Evolutionary conservation across 345 rosid species (phyloP).

Genomic region (Clarkia xantiana): DNA sequence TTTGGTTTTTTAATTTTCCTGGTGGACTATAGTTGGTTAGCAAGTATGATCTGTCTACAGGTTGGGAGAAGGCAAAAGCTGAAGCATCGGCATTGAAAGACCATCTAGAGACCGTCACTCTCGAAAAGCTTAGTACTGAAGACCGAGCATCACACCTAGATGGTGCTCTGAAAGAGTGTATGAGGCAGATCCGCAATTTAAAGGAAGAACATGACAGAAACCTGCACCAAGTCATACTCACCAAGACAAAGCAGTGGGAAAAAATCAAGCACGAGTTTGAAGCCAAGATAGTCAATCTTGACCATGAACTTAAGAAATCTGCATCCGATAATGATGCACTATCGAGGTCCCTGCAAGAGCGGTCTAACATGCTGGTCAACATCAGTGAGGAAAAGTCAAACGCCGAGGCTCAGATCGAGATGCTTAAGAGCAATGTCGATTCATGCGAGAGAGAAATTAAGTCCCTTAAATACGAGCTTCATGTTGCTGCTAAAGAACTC

Average conservation of each 20-base stretch:
- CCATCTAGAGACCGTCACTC: slow-evolving; percentile 4
- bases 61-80: slow-evolving; percentile 13
- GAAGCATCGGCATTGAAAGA: slow-evolving; percentile 9
- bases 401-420: neutral
- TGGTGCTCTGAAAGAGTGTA: slow-evolving; percentile 8
- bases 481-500: slow-evolving; percentile 18
- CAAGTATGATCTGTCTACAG: neutral
- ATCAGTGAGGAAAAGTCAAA: slow-evolving; percentile 2
- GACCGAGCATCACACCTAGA: slow-evolving; percentile 5
- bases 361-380: neutral
- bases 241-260: neutral
- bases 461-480: slow-evolving; percentile 27
- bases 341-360: slow-evolving; percentile 2
- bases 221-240: neutral
- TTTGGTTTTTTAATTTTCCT: too few species aligned
- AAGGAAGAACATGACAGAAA: slow-evolving; percentile 3
- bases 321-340: neutral
- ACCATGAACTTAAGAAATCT: neutral
- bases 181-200: slow-evolving; percentile 5
- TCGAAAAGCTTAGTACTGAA: neutral
- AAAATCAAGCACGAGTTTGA: neutral
- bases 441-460: slow-evolving; percentile 23
- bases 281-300: neutral
- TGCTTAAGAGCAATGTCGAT: neutral
- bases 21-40: too few species aligned